Conservation (phyloP, 164 flowering plant genomes). For the Vitis rotundifolia region DNA sequence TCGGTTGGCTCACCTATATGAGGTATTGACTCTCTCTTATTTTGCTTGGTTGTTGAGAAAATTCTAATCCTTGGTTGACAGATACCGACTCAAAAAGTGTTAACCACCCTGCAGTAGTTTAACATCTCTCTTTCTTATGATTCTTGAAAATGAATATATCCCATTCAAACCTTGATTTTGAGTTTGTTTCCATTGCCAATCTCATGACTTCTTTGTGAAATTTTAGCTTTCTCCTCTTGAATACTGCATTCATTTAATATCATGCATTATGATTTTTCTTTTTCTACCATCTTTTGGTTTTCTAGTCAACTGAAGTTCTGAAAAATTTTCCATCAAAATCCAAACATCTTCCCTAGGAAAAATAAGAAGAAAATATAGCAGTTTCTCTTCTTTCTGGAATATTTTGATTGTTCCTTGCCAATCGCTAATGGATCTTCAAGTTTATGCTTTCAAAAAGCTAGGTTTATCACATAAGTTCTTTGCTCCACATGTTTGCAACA, state of each 20-base stretch:
- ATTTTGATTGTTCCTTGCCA: neutral
- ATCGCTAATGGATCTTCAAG: neutral
- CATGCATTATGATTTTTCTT: neutral
- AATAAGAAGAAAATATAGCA: neutral
- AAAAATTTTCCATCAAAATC: neutral
- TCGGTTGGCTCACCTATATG: slow-evolving; percentile 88
- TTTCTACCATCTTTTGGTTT: neutral
- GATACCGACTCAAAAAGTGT: neutral
- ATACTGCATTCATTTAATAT: neutral
- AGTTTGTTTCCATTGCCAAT: neutral
- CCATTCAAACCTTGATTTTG: neutral
- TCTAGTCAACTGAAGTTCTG: neutral
- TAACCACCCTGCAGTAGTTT: neutral
- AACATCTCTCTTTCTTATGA: neutral
- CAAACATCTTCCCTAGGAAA: neutral
- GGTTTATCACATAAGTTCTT: neutral
- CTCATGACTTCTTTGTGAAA: neutral
- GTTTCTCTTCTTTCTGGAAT: too few species aligned
- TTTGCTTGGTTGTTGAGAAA: neutral
- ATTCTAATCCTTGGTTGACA: neutral
- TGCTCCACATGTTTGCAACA: neutral
- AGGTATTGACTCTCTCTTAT: slow-evolving; percentile 46
- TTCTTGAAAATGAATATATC: too few species aligned
- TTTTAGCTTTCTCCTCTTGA: neutral
- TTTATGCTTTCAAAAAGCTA: neutral